Conservation (phyloP, 78 protist species). For the Guillardia theta region DNA sequence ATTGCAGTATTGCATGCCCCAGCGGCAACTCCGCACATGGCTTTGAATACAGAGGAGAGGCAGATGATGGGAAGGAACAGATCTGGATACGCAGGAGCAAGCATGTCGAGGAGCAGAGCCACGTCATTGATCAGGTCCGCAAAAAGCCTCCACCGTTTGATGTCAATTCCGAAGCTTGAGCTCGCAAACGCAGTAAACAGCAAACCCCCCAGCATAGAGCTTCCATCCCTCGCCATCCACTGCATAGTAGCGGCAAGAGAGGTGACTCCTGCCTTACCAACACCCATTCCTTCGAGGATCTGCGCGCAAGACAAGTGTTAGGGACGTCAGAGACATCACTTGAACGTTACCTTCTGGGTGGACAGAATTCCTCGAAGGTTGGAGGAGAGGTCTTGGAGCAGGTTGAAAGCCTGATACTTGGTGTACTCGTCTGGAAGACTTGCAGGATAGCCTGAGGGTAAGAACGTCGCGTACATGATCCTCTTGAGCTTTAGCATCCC, state of each 20-base stretch:
- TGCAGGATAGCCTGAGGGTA: neutral
- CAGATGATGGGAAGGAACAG: conserved; percentile 12
- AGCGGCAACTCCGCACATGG: conserved; percentile 1
- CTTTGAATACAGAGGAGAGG: neutral
- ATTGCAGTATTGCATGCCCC: conserved; percentile 34
- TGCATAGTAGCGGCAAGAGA: neutral
- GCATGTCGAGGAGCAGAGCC: neutral
- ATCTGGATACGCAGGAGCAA: neutral
- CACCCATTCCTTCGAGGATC: conserved; percentile 3
- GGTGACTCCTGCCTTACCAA: neutral
- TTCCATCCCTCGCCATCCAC: conserved; percentile 21
- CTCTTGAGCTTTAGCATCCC: neutral
- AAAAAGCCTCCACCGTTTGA: neutral
- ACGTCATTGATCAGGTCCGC: conserved; percentile 26
- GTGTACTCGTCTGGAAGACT: neutral
- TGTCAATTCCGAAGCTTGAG: neutral
- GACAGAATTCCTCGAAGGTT: neutral
- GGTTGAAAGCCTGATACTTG: neutral
- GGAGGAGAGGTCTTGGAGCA: conserved; percentile 8
- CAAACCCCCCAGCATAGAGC: neutral
- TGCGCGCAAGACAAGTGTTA: neutral
- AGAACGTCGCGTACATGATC: neutral
- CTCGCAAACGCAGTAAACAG: neutral
- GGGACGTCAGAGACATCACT: neutral
- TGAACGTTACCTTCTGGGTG: neutral